phyloP scores from a whole-genome alignment of 2,329 filamentous ascomycete genomes.

The Atkinsonella hypoxylon region DNA sequence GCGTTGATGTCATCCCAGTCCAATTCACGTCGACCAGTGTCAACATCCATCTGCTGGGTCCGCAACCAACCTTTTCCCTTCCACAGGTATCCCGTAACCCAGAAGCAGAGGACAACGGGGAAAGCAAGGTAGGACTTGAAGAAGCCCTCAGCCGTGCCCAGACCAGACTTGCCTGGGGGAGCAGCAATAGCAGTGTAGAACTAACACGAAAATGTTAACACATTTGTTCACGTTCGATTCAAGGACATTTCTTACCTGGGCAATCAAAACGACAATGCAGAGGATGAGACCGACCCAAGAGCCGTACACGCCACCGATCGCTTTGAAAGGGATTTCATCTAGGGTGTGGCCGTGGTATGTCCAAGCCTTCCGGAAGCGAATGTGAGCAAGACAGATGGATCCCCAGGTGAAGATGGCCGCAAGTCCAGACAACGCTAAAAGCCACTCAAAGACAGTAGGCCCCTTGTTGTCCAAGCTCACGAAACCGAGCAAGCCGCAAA shows the following conservation, averaged over 20 bases:
- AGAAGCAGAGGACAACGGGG: constrained; percentile 44
- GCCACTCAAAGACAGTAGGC: constrained; percentile 45
- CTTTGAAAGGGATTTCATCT: constrained; percentile 54
- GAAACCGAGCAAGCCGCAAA: constrained; percentile 34
- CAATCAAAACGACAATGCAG: constrained; percentile 42
- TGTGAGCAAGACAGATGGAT: constrained; percentile 50
- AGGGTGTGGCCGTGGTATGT: constrained; percentile 43
- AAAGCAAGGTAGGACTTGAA: constrained; percentile 44
- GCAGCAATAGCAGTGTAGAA: constrained; percentile 38
- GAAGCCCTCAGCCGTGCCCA: constrained; percentile 35
- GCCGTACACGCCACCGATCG: constrained; percentile 47
- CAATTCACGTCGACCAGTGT: constrained; percentile 52
- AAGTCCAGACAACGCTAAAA: constrained; percentile 50
- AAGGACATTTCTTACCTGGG: constrained; percentile 28
- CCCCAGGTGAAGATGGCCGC: constrained; percentile 53
- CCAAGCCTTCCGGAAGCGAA: constrained; percentile 53
- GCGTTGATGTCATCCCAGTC: constrained; percentile 53
- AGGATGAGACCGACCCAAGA: constrained; percentile 51
- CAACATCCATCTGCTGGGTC: constrained; percentile 52
- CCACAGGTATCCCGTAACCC: constrained; percentile 49
- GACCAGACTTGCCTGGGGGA: constrained; percentile 18
- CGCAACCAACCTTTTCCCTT: constrained; percentile 51
- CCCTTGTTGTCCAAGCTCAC: constrained; percentile 31
- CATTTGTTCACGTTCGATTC: not conserved
- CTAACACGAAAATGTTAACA: constrained; percentile 13